phyloP scores from a whole-genome alignment of 495 filamentous ascomycete species.

The Xylaria venustula region DNA sequence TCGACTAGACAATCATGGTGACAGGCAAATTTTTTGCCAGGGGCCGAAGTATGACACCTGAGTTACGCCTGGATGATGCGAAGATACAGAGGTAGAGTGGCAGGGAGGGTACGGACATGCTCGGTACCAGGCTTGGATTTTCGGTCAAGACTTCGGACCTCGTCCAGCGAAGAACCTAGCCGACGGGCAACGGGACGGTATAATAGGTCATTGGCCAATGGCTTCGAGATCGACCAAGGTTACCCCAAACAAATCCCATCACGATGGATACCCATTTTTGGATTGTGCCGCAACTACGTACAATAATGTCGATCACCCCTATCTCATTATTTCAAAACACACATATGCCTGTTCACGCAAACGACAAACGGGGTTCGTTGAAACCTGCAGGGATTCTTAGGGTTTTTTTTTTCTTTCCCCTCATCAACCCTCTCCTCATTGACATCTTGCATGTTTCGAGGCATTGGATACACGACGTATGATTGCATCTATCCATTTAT shows the following conservation, averaged over 20 bases:
- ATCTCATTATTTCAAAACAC: not conserved
- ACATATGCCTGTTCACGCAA: not conserved
- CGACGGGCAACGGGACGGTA: constrained; percentile 11
- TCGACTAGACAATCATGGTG: not conserved
- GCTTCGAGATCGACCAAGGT: constrained; percentile 11
- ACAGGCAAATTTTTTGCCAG: not conserved
- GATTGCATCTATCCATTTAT: not conserved
- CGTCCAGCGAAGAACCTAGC: constrained; percentile 3
- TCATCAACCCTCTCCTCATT: not conserved
- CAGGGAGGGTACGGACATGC: constrained; percentile 1
- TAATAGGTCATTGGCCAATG: constrained; percentile 16
- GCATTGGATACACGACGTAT: not conserved
- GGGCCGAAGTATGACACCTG: not conserved
- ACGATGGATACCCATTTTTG: not conserved
- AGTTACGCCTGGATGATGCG: not conserved
- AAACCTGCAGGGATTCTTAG: constrained; percentile 1
- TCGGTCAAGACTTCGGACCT: constrained; percentile 14
- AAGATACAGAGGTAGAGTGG: not conserved
- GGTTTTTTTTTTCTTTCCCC: not conserved
- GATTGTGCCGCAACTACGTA: not conserved
- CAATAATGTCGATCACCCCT: constrained; percentile 2
- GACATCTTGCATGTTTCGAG: not conserved
- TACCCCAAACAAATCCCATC: constrained; percentile 7
- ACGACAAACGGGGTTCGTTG: not conserved
- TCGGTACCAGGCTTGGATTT: constrained; percentile 12